phyloP scores from a whole-genome alignment of 2,329 filamentous ascomycete species.

The Paraphoma chrysanthemicola region DNA sequence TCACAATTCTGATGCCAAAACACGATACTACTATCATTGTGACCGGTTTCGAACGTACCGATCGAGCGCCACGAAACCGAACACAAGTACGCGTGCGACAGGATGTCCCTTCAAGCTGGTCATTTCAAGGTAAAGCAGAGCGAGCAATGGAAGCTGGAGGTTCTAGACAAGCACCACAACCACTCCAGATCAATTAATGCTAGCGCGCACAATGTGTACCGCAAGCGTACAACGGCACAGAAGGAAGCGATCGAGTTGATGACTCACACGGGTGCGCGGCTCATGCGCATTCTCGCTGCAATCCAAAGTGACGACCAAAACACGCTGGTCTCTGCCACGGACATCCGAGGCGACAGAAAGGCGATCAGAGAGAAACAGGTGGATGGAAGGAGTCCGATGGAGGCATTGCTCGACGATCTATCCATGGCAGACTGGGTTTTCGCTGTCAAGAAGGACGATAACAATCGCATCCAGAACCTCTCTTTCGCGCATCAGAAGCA shows the following conservation, averaged over 20 bases:
- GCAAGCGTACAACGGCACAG: slow-evolving; percentile 12
- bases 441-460: slow-evolving; percentile 14
- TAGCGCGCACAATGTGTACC: slow-evolving; percentile 16
- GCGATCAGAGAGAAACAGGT: slow-evolving; percentile 12
- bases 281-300: slow-evolving; percentile 13
- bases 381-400: slow-evolving; percentile 11
- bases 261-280: slow-evolving; percentile 11
- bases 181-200: slow-evolving; percentile 11
- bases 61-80: slow-evolving; percentile 8
- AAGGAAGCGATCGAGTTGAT: slow-evolving; percentile 16
- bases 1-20: slow-evolving; percentile 17
- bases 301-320: slow-evolving; percentile 13
- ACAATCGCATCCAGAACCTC: slow-evolving; percentile 15
- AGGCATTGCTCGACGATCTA: slow-evolving; percentile 16
- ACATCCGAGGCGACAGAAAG: slow-evolving; percentile 15
- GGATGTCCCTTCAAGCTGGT: slow-evolving; percentile 14
- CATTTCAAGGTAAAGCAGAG: slow-evolving; percentile 14
- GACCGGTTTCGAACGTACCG: slow-evolving; percentile 11
- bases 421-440: slow-evolving; percentile 16
- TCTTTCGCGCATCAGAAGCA: slow-evolving; percentile 17
- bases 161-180: slow-evolving; percentile 14
- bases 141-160: slow-evolving; percentile 11
- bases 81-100: slow-evolving; percentile 13
- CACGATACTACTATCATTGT: slow-evolving; percentile 18
- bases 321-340: slow-evolving; percentile 13